Conservation (phyloP, 495 filamentous ascomycete species). For the Daldinia grandis region DNA sequence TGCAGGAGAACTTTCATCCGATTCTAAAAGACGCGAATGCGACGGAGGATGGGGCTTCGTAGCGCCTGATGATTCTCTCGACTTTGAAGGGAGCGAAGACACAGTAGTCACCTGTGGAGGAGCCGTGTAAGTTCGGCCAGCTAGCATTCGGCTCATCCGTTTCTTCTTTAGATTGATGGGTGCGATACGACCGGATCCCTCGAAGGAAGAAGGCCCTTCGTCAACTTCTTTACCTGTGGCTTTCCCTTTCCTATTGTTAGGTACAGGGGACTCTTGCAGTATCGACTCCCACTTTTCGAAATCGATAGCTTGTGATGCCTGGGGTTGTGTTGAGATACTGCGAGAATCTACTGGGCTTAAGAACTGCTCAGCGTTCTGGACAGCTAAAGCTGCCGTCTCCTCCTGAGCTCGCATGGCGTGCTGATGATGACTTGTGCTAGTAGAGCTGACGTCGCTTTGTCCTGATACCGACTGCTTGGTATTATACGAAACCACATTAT, state of each 20-base stretch:
- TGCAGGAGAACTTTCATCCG: slow-evolving; percentile 41
- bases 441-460: slow-evolving; percentile 2
- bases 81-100: slow-evolving; percentile 46
- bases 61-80: slow-evolving; percentile 4
- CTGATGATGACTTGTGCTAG: not conserved
- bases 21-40: slow-evolving; percentile 26
- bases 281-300: slow-evolving; percentile 10
- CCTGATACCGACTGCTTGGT: not conserved
- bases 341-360: not conserved
- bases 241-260: slow-evolving; percentile 7
- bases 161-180: slow-evolving; percentile 36
- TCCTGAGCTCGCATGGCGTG: not conserved
- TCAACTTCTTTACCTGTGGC: not conserved
- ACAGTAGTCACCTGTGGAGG: slow-evolving; percentile 48
- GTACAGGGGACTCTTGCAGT: not conserved
- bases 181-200: slow-evolving; percentile 36
- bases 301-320: not conserved
- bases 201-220: slow-evolving; percentile 36
- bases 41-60: slow-evolving; percentile 11
- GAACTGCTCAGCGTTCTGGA: not conserved
- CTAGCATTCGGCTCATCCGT: slow-evolving; percentile 41
- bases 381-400: not conserved
- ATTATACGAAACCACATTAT: slow-evolving; percentile 6
- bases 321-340: not conserved
- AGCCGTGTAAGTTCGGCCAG: slow-evolving; percentile 48